Conservation (phyloP, 805 yeast genomes). For the Naumovozyma dairenensis region DNA sequence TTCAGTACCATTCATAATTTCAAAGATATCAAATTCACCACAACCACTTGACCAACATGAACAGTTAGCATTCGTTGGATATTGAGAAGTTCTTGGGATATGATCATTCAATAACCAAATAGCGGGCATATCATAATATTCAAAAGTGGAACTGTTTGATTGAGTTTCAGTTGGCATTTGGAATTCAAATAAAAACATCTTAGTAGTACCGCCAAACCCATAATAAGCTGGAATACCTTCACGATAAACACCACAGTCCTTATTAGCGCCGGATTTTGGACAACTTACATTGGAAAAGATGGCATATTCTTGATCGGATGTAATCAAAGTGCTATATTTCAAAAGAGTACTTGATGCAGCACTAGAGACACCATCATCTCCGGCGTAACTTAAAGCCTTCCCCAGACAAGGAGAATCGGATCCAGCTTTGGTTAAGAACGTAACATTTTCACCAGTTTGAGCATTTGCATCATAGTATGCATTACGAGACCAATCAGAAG, state of each 20-base stretch:
- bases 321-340: conserved; percentile 37
- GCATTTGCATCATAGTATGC: conserved; percentile 44
- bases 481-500: conserved; percentile 45
- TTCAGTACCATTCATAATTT: conserved; percentile 57
- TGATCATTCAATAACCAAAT: conserved; percentile 67
- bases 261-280: conserved; percentile 40
- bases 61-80: conserved; percentile 47
- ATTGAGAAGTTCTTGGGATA: conserved; percentile 68
- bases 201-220: conserved; percentile 56
- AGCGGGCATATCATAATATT: conserved; percentile 55
- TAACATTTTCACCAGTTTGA: conserved; percentile 49
- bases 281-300: conserved; percentile 52
- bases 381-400: conserved; percentile 55
- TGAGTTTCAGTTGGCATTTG: conserved; percentile 49
- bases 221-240: conserved; percentile 65
- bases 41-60: conserved; percentile 74
- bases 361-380: conserved; percentile 39
- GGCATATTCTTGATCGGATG: conserved; percentile 49
- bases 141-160: conserved; percentile 27
- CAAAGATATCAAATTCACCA: conserved; percentile 73
- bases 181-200: conserved; percentile 66
- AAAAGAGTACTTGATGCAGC: conserved; percentile 42
- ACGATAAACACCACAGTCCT: conserved; percentile 73
- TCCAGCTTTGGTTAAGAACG: conserved; percentile 60
- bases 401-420: conserved; percentile 54